Percentiles rank a stretch among this genome's conserved stretches.
Conservation (phyloP, 2,329 filamentous ascomycete genomes). For the Aspergillus awamori region DNA sequence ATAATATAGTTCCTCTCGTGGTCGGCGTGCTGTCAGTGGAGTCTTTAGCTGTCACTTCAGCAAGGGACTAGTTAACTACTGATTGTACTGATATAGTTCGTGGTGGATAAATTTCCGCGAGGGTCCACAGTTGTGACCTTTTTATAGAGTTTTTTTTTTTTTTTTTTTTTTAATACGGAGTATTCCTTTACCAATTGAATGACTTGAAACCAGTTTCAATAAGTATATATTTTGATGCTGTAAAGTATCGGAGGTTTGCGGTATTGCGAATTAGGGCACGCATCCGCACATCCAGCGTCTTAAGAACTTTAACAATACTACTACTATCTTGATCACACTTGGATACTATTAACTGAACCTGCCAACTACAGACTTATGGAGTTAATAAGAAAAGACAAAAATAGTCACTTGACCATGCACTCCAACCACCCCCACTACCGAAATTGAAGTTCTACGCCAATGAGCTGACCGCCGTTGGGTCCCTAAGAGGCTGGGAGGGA, state of each 20-base stretch:
- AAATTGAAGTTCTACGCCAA: background rate
- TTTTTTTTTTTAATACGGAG: too few species aligned
- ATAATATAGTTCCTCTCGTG: background rate
- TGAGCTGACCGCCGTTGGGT: constrained; percentile 27
- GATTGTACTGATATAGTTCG: background rate
- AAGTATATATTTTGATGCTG: too few species aligned
- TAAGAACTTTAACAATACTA: background rate
- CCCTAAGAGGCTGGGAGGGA: constrained; percentile 27
- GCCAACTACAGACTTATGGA: background rate
- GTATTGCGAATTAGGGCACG: background rate
- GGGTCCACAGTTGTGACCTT: too few species aligned
- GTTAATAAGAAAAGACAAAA: background rate
- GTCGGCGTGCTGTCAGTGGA: background rate
- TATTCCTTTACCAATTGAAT: too few species aligned
- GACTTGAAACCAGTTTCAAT: too few species aligned
- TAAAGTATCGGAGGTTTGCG: too few species aligned
- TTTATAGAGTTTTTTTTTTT: too few species aligned
- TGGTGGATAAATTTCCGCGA: background rate
- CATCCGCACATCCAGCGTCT: background rate
- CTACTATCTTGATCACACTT: too few species aligned
- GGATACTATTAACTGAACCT: background rate
- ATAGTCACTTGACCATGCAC: constrained; percentile 1
- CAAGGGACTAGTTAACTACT: background rate
- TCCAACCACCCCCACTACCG: background rate
- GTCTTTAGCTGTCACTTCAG: background rate